Percentiles rank a stretch among this genome's conserved stretches.
Evolutionary conservation across 495 filamentous ascomycete species (phyloP).

Genomic region (Rusavskia elegans): DNA sequence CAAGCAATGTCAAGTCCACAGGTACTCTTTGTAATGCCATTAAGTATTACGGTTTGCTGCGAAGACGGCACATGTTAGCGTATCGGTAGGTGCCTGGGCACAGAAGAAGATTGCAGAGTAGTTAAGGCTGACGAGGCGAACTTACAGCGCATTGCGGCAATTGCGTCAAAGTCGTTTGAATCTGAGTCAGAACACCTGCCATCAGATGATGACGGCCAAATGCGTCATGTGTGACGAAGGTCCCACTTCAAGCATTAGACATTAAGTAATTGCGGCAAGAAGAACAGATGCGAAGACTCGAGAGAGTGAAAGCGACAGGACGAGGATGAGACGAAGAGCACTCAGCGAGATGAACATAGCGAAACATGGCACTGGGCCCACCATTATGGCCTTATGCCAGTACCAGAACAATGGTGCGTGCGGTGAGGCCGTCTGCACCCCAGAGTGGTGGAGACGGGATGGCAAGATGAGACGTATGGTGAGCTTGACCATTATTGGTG

Average conservation of each 20-base stretch:
- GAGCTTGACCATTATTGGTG: no score
- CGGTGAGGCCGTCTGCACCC: no score
- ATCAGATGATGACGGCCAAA: not conserved
- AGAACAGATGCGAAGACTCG: no score
- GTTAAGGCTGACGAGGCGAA: not conserved
- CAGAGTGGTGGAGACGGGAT: no score
- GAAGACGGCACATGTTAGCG: not conserved
- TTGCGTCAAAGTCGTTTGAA: not conserved
- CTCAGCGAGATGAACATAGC: no score
- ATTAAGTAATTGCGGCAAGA: no score
- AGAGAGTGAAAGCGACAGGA: no score
- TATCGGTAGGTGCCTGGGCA: not conserved
- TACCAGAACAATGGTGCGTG: no score
- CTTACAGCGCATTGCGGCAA: constrained; percentile 1
- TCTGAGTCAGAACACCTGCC: not conserved
- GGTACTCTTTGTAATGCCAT: not conserved
- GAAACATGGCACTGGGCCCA: no score
- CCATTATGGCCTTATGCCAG: no score
- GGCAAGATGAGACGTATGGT: no score
- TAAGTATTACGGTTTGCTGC: not conserved
- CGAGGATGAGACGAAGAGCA: no score
- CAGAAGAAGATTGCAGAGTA: not conserved
- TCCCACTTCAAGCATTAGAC: not conserved
- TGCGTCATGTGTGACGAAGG: not conserved
- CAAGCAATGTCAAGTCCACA: not conserved